phyloP scores from a whole-genome alignment of 768 basidiomycete species.

The Leccinellum rugosiceps region DNA sequence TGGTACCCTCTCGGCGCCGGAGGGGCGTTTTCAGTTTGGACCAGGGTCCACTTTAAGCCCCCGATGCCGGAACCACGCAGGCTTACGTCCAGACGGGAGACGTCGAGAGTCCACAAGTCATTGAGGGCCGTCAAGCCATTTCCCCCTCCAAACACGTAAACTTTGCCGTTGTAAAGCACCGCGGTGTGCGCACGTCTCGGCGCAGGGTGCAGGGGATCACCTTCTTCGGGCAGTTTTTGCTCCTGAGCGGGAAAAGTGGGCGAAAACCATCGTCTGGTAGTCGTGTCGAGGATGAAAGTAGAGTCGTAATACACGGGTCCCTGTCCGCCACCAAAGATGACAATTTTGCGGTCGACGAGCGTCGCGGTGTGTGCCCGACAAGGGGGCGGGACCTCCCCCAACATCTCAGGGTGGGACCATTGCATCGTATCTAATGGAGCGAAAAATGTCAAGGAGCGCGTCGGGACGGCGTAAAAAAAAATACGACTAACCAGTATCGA shows the following conservation, averaged over 20 bases:
- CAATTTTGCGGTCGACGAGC: conserved; percentile 72
- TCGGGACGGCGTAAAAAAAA: not conserved
- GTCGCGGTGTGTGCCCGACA: conserved; percentile 89
- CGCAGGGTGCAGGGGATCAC: conserved; percentile 40
- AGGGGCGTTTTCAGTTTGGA: conserved; percentile 52
- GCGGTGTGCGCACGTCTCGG: conserved; percentile 88
- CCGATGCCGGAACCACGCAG: conserved; percentile 9
- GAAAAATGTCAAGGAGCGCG: not conserved
- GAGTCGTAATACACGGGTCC: conserved; percentile 79
- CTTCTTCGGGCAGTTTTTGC: conserved; percentile 2
- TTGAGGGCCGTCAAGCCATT: conserved; percentile 88
- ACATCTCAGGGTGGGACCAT: conserved; percentile 76
- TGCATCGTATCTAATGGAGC: conserved; percentile 70
- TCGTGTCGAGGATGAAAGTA: conserved; percentile 80
- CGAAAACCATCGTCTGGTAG: conserved; percentile 60
- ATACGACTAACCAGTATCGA: conserved; percentile 67
- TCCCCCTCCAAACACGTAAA: conserved; percentile 93
- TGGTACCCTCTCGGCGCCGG: conserved; percentile 83
- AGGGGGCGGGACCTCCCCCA: conserved; percentile 78
- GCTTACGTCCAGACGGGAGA: conserved; percentile 39
- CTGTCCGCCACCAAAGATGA: conserved; percentile 86
- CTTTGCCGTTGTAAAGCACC: conserved; percentile 63
- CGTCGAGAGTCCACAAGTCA: conserved; percentile 86
- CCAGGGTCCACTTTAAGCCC: conserved; percentile 55
- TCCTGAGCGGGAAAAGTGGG: conserved; percentile 35